Base-by-base conservation (phyloP, 2,329 filamentous ascomycete genomes). In the Phialophora verrucosa region DNA sequence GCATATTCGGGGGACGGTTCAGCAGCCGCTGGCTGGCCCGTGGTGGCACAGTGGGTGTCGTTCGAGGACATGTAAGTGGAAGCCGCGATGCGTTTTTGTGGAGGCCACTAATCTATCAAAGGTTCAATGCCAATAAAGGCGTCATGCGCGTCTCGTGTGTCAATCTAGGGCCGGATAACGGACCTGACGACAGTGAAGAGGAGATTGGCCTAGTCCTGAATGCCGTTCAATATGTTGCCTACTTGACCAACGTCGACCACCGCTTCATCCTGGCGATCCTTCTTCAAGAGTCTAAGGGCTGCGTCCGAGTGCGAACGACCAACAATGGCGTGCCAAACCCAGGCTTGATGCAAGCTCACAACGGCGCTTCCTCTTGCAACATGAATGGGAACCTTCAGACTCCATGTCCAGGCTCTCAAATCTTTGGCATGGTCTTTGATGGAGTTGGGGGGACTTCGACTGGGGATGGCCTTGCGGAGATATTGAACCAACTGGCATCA, bases 221-320 rank as follows among this genome's bases (percentile, higher is more conserved):
- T 32, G 73, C 73, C 56, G 81, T 82, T 63, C 65, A 76, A 57
- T 58, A 69, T 12, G 75, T 79, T 6, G 73, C 78, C 10, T 49
- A 49, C n/a, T n/a, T 35, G 50, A 63, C 32, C 50, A 57, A 57
- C 20, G 60, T 63, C 17, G 51, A 63, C 51, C 68, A 74, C 47
- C 78, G 80, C 56, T 80, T 81, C 67, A 79, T 83, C 67, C 73
- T 83, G 14, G 78, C 79, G n/a, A 74, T 82, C 64, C 68, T 82
- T 44, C 76, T 83, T 75, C 81, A 83, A 69, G 81, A 83, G 70
- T 79, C 76, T 68, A 76, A 76, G 64, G 81, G 81, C 49, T 82
- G 80, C 71, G 80, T 82, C 20, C 79, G 80, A 31, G 79, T 76
- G 25, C 73, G 69, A 1, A 80, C 79, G 23, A 81, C 79, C 49